Conservation (phyloP, 495 filamentous ascomycete species). For the Podospora fimiseda region DNA sequence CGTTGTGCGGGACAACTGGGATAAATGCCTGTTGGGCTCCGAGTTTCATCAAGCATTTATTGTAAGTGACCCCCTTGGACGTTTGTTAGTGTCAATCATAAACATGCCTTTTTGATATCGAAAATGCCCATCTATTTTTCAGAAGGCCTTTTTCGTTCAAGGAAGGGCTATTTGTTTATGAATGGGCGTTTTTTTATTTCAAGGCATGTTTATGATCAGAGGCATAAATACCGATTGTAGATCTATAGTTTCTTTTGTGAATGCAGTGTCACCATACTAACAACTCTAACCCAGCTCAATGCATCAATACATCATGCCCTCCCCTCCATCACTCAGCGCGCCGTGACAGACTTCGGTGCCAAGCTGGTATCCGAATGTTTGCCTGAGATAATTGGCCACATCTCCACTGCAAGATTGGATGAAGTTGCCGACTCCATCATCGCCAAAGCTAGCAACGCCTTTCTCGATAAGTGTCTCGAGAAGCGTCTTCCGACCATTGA, state of each 20-base stretch:
- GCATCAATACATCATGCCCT: conserved; percentile 39
- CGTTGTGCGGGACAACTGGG: conserved; percentile 42
- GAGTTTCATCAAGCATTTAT: conserved; percentile 47
- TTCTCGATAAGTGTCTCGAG: conserved; percentile 41
- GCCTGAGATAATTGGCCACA: conserved; percentile 33
- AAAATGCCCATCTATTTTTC: no score
- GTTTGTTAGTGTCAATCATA: no score
- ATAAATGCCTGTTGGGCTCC: conserved; percentile 43
- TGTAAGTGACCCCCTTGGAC: no score
- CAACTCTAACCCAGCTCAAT: conserved; percentile 33
- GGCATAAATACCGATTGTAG: no score
- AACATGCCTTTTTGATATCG: no score
- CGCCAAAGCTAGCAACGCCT: conserved; percentile 36
- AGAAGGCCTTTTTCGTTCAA: no score
- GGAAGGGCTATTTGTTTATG: no score
- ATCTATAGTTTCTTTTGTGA: no score
- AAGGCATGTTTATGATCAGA: background rate
- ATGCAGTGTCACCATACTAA: background rate
- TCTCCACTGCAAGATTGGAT: conserved; percentile 31
- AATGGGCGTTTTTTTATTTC: background rate
- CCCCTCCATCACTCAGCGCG: conserved; percentile 32
- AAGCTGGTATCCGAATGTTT: conserved; percentile 40
- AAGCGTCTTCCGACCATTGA: conserved; percentile 42
- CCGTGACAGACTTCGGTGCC: conserved; percentile 38
- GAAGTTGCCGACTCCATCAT: conserved; percentile 35